Conservation (phyloP, 305 asterid species). For the Fraxinus platypoda region DNA sequence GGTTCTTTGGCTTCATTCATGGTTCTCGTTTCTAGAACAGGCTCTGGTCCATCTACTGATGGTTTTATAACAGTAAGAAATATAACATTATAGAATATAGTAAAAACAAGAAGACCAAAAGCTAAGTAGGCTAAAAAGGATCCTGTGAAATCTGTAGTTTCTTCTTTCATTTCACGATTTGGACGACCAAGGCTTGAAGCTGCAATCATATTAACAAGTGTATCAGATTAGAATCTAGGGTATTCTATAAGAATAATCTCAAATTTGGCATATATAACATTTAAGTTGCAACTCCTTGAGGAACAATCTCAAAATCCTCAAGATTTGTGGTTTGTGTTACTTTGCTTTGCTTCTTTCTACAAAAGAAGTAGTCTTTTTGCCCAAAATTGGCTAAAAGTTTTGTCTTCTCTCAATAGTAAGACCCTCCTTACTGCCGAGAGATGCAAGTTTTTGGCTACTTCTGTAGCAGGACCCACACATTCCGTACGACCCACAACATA, state of each 20-base stretch:
- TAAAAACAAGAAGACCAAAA: conserved; percentile 48
- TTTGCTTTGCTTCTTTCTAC: background rate
- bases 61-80: conserved; percentile 67
- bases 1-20: background rate
- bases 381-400: background rate
- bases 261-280: background rate
- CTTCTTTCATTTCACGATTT: conserved; percentile 28
- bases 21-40: background rate
- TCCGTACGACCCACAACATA: background rate
- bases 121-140: conserved; percentile 40
- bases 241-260: background rate
- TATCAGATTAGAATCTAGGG: background rate
- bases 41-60: conserved; percentile 21
- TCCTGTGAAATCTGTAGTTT: conserved; percentile 33
- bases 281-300: background rate
- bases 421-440: background rate
- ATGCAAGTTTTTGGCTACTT: background rate
- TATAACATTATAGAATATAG: conserved; percentile 56
- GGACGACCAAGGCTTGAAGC: conserved; percentile 28
- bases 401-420: background rate
- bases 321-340: background rate
- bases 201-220: conserved; percentile 14
- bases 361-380: background rate
- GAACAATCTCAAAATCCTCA: background rate
- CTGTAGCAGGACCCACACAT: background rate